Percentiles rank a stretch among this genome's conserved stretches.
These are phyloP conservation scores for Pseudoturritis turrita DNA, from an alignment of 345 rosid genomes.

Conservation along the genomic window DNA sequence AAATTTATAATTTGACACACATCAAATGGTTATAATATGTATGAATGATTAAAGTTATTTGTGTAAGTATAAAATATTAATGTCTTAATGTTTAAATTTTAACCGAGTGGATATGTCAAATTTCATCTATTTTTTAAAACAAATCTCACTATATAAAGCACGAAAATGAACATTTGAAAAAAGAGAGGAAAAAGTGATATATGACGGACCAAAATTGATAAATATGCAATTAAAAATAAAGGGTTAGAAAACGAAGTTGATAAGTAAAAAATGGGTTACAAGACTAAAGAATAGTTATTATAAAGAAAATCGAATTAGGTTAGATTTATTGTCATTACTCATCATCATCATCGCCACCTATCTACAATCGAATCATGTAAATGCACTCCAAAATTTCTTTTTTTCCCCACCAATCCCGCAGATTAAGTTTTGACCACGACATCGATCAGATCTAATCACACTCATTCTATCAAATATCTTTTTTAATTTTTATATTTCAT, in stretches of 20 bases:
- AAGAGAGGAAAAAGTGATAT: not conserved
- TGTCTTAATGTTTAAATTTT: not conserved
- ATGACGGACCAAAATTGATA: not conserved
- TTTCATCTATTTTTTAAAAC: not conserved
- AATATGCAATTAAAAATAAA: not conserved
- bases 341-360: constrained; percentile 15
- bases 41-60: not conserved
- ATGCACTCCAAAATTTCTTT: constrained; percentile 1
- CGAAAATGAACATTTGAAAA: not conserved
- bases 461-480: not conserved
- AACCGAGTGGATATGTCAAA: not conserved
- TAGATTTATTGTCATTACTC: constrained; percentile 15
- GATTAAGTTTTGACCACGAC: constrained; percentile 26
- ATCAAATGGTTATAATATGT: no score
- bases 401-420: constrained; percentile 22
- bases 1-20: no score
- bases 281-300: not conserved
- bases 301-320: constrained; percentile 6
- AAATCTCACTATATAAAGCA: not conserved
- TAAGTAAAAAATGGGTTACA: not conserved
- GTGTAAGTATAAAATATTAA: not conserved
- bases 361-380: constrained; percentile 18
- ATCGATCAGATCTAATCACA: constrained; percentile 27
- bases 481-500: not conserved
- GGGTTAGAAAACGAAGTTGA: not conserved